phyloP scores from a whole-genome alignment of 306 rosid species.

The Rosa persica region DNA sequence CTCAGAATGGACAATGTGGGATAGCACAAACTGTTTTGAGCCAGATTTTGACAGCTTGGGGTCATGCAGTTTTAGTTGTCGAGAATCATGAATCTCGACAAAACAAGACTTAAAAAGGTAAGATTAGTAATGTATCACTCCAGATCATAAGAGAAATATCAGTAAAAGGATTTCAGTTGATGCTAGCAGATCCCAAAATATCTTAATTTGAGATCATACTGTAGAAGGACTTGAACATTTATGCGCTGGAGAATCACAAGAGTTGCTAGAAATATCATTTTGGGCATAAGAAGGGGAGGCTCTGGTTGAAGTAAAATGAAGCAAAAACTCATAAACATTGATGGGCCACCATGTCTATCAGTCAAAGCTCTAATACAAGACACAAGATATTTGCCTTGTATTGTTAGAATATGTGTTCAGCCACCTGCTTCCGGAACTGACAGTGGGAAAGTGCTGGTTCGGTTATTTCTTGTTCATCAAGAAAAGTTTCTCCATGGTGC shows the following conservation, averaged over 20 bases:
- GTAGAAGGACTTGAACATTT: neutral
- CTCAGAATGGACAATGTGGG: neutral
- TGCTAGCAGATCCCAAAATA: neutral
- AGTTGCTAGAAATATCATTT: neutral
- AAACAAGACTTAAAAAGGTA: neutral
- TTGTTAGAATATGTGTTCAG: neutral
- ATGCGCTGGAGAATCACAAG: neutral
- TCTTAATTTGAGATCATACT: neutral
- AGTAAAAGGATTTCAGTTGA: neutral
- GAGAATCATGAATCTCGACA: neutral
- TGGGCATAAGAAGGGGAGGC: neutral
- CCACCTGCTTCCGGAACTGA: neutral
- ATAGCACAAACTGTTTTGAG: neutral
- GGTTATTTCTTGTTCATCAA: neutral
- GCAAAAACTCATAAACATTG: neutral
- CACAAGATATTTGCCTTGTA: no score
- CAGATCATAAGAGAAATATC: neutral
- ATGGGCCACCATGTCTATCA: neutral
- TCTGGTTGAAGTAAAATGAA: neutral
- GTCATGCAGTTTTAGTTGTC: conserved; percentile 1
- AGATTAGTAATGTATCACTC: neutral
- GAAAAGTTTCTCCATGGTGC: neutral
- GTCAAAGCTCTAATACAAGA: neutral
- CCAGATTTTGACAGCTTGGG: neutral
- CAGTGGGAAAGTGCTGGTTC: neutral